Evolutionary conservation across 2,329 filamentous ascomycete species (phyloP).

Genomic region (Macrophomina tecta): DNA sequence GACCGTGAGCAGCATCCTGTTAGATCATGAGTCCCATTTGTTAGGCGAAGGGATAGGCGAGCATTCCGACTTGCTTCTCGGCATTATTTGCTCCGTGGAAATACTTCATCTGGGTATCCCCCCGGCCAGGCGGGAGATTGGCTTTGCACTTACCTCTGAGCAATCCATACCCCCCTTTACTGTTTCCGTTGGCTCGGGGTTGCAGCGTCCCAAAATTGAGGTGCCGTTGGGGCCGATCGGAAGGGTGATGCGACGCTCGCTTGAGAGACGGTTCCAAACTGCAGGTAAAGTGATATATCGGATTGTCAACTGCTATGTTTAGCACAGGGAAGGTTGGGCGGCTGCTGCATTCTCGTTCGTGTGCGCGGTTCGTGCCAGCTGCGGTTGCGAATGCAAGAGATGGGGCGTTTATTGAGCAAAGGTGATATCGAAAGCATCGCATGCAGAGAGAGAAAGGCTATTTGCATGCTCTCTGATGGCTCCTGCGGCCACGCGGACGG

Average conservation of each 20-base stretch:
- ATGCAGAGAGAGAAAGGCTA: background rate
- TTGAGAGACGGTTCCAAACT: background rate
- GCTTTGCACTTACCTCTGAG: background rate
- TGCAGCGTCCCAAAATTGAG: background rate
- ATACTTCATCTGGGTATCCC: background rate
- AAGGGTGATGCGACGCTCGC: background rate
- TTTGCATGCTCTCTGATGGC: background rate
- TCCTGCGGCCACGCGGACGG: conserved; percentile 16
- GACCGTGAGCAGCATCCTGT: background rate
- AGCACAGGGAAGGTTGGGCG: background rate
- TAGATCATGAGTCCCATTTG: background rate
- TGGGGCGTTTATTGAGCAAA: conserved; percentile 2
- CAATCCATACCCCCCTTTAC: background rate
- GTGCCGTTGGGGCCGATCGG: background rate
- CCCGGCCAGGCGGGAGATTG: background rate
- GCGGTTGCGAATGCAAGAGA: background rate
- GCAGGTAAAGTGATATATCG: background rate
- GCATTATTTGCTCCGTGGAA: too few relatives aligned
- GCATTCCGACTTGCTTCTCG: background rate
- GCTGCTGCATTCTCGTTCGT: background rate
- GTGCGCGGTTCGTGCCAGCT: background rate
- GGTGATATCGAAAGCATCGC: background rate
- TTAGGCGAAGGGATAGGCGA: background rate
- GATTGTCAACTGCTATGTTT: conserved; percentile 5
- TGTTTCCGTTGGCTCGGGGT: background rate